Conservation (phyloP, 2,329 filamentous ascomycete species). For the Pseudocercospora eumusae region DNA sequence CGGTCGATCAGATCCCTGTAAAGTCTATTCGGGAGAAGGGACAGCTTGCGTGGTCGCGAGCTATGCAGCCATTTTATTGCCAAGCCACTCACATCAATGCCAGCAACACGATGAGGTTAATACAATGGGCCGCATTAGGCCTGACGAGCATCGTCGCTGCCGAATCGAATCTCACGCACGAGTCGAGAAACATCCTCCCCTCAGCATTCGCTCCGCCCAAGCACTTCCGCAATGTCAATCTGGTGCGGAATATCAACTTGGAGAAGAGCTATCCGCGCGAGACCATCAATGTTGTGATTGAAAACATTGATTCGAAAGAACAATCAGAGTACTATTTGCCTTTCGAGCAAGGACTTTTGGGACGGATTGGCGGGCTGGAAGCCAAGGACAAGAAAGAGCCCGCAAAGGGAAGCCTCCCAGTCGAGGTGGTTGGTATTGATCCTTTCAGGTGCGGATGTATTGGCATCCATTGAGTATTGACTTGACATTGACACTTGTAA, state of each 20-base stretch:
- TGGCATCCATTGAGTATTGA: background rate
- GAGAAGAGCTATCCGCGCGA: slow-evolving; percentile 92
- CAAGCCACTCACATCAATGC: slow-evolving; percentile 14
- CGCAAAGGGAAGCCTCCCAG: slow-evolving; percentile 64
- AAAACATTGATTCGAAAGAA: slow-evolving; percentile 77
- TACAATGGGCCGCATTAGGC: slow-evolving; percentile 43
- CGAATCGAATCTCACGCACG: slow-evolving; percentile 60
- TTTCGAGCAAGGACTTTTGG: slow-evolving; percentile 74
- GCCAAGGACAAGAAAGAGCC: slow-evolving; percentile 88
- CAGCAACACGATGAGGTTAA: slow-evolving; percentile 35
- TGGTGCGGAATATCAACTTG: slow-evolving; percentile 85
- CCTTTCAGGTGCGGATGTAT: slow-evolving; percentile 50
- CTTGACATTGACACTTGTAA: background rate
- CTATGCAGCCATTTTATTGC: background rate
- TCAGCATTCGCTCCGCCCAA: slow-evolving; percentile 75
- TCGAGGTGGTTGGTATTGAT: slow-evolving; percentile 65
- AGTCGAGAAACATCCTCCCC: slow-evolving; percentile 51
- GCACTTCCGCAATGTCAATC: slow-evolving; percentile 90
- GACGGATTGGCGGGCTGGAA: slow-evolving; percentile 80
- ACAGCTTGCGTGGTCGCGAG: slow-evolving; percentile 18
- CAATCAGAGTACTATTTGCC: slow-evolving; percentile 91
- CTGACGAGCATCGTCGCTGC: slow-evolving; percentile 58
- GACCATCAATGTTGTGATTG: slow-evolving; percentile 87
- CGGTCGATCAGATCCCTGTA: background rate
- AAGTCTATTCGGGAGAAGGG: slow-evolving; percentile 1